Conservation (phyloP, 176 grass and related monocot species). For the maize (Zea mays) region Zm-B73-REFERENCE-NAM-5.0 NC_050100.1:212720001-212720500, state of each 20-base stretch:
- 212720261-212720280: background rate
- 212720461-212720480: background rate
- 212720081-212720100: slow-evolving; percentile 62
- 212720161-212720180: slow-evolving; percentile 62
- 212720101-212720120: slow-evolving; percentile 53
- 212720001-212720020: slow-evolving; percentile 11
- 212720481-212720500: background rate
- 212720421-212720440: background rate
- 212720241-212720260: no score
- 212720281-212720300: background rate
- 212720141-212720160: slow-evolving; percentile 62
- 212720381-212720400: no score
- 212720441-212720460: background rate
- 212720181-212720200: slow-evolving; percentile 56
- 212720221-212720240: background rate
- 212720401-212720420: background rate
- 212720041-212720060: slow-evolving; percentile 42
- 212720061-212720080: slow-evolving; percentile 23
- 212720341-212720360: background rate
- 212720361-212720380: background rate
- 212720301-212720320: background rate
- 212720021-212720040: slow-evolving; percentile 40
- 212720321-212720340: background rate
- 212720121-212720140: slow-evolving; percentile 51
- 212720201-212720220: slow-evolving; percentile 65